Conservation (phyloP, 768 basidiomycete species). For the Lentinula sp. region DNA sequence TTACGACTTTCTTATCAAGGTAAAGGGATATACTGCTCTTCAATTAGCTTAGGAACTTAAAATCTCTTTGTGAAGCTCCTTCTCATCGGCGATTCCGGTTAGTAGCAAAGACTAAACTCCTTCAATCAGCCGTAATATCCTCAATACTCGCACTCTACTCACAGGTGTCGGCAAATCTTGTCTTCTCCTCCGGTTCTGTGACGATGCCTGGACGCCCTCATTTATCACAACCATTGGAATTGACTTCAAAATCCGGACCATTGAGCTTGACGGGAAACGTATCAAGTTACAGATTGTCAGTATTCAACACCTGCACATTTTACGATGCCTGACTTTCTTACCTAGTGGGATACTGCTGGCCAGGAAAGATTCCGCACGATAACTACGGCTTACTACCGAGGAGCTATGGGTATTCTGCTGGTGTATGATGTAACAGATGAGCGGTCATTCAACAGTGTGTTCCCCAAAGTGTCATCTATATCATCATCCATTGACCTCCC, state of each 20-base stretch:
- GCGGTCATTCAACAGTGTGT: slow-evolving; percentile 90
- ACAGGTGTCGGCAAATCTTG: slow-evolving; percentile 95
- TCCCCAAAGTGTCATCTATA: slow-evolving; percentile 12
- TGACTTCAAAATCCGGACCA: slow-evolving; percentile 99
- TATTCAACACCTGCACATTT: slow-evolving; percentile 9
- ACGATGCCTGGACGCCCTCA: slow-evolving; percentile 98
- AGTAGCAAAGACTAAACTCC: slow-evolving; percentile 11
- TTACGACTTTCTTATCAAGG: slow-evolving; percentile 97
- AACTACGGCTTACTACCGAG: slow-evolving; percentile 98
- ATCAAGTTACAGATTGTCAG: slow-evolving; percentile 98
- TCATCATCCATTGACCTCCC: background rate
- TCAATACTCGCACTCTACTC: background rate
- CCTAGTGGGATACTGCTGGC: slow-evolving; percentile 97
- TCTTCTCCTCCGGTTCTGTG: slow-evolving; percentile 93
- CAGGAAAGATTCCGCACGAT: slow-evolving; percentile 99
- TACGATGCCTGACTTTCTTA: background rate
- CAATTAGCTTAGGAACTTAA: slow-evolving; percentile 5
- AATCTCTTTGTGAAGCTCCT: slow-evolving; percentile 54
- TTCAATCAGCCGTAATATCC: background rate
- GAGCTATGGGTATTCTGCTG: slow-evolving; percentile 96
- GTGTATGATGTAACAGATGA: slow-evolving; percentile 99
- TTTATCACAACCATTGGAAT: slow-evolving; percentile 99
- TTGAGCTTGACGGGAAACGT: slow-evolving; percentile 95
- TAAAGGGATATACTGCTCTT: slow-evolving; percentile 22
- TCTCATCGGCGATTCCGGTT: slow-evolving; percentile 95